A percentile compares a stretch with the other conserved stretches of the same genome.
These are phyloP conservation scores for Diospyros lotus DNA, from an alignment of 148 eudicot species.

Conservation along the genomic window DNA sequence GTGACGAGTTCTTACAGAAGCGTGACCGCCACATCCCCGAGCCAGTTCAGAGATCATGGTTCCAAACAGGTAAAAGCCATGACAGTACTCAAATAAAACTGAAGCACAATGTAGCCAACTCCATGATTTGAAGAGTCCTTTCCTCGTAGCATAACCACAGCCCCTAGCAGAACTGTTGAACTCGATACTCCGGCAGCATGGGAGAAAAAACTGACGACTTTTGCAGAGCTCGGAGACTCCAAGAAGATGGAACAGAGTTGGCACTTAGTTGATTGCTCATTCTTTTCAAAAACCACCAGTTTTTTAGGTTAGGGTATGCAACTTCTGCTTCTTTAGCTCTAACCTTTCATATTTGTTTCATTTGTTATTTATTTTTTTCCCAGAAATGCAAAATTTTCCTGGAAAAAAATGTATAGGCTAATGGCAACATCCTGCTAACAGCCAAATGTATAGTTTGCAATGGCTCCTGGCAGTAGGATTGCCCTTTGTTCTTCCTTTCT, in stretches of 20 bases:
- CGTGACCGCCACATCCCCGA: constrained; percentile 89
- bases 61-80: constrained; percentile 59
- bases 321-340: neutral
- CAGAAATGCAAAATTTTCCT: neutral
- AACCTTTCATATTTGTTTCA: no score
- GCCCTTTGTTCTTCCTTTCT: neutral
- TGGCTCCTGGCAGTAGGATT: neutral
- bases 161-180: neutral
- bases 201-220: neutral
- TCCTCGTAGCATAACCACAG: no score
- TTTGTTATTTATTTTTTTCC: neutral
- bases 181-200: neutral
- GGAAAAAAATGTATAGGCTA: neutral
- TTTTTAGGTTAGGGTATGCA: neutral
- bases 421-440: neutral
- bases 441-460: neutral
- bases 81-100: neutral
- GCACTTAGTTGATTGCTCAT: neutral
- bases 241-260: neutral
- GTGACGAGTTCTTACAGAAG: constrained; percentile 71
- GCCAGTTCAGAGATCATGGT: constrained; percentile 80
- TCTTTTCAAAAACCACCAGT: neutral
- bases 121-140: neutral
- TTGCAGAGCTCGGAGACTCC: neutral
- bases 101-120: neutral